phyloP scores from a whole-genome alignment of 768 basidiomycete species.

The Hemileccinum impolitum region DNA sequence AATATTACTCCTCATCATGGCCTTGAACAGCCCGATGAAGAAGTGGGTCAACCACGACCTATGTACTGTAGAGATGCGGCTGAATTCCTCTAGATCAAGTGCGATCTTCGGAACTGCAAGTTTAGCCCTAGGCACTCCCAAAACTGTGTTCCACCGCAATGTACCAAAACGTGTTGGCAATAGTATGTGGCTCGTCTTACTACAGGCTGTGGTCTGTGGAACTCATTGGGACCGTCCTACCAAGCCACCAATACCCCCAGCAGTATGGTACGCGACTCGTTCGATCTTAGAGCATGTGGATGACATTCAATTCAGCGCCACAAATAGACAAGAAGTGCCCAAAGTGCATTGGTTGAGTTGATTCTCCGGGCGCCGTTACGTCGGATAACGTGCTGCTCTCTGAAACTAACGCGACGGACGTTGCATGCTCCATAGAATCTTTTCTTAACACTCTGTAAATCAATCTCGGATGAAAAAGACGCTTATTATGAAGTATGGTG shows the following conservation, averaged over 20 bases:
- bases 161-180: conserved; percentile 63
- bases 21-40: conserved; percentile 51
- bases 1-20: conserved; percentile 5
- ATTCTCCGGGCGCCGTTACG: conserved; percentile 6
- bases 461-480: conserved; percentile 4
- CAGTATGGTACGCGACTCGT: conserved; percentile 49
- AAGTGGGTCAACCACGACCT: conserved; percentile 33
- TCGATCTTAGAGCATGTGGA: conserved; percentile 1
- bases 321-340: conserved; percentile 61
- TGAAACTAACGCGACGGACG: conserved; percentile 5
- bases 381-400: conserved; percentile 5
- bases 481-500: conserved; percentile 6
- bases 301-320: conserved; percentile 40
- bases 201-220: background rate
- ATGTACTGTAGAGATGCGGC: conserved; percentile 2
- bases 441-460: conserved; percentile 8
- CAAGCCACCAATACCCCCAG: conserved; percentile 59
- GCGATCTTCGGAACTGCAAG: conserved; percentile 55
- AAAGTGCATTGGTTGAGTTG: conserved; percentile 21
- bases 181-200: conserved; percentile 44
- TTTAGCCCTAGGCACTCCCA: conserved; percentile 57
- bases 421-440: conserved; percentile 7
- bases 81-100: conserved; percentile 50
- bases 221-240: conserved; percentile 12
- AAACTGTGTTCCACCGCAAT: conserved; percentile 48